phyloP scores from a whole-genome alignment of 2,329 filamentous ascomycete species.

The Trichoderma koningiopsis region DNA sequence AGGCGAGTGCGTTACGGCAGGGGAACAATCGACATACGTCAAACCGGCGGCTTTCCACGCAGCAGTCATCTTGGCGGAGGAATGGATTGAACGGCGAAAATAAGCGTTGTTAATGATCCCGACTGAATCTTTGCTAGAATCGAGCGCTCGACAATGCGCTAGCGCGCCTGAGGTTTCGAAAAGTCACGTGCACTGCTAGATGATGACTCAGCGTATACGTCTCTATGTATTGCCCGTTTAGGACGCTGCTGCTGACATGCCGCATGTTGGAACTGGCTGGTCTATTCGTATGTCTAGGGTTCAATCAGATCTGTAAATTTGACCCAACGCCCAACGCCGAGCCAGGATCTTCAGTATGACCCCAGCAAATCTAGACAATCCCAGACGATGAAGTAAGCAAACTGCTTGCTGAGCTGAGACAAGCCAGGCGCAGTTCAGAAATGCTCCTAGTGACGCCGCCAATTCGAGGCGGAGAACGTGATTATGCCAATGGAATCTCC shows the following conservation, averaged over 20 bases:
- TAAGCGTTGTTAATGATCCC: constrained; percentile 39
- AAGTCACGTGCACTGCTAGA: constrained; percentile 5
- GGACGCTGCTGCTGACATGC: background rate
- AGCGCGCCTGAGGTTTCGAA: constrained; percentile 37
- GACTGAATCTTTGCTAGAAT: constrained; percentile 42
- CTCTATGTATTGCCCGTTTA: background rate
- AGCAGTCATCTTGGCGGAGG: constrained; percentile 80
- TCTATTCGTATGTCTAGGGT: background rate
- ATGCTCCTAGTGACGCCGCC: background rate
- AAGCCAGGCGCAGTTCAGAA: background rate
- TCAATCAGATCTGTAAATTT: background rate
- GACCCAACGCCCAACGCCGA: background rate
- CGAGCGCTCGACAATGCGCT: constrained; percentile 34
- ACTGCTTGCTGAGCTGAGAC: constrained; percentile 9
- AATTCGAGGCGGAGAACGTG: background rate
- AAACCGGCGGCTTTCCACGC: constrained; percentile 98
- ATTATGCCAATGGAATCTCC: background rate
- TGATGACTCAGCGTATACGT: constrained; percentile 15
- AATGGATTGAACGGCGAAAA: constrained; percentile 36
- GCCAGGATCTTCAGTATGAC: background rate
- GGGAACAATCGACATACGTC: constrained; percentile 67
- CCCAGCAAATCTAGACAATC: background rate
- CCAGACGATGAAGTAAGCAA: constrained; percentile 3
- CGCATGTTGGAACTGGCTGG: background rate
- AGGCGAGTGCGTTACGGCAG: background rate